Conservation (phyloP, 1,284 basidiomycete genomes). For the Porogramme epimiltina region DNA sequence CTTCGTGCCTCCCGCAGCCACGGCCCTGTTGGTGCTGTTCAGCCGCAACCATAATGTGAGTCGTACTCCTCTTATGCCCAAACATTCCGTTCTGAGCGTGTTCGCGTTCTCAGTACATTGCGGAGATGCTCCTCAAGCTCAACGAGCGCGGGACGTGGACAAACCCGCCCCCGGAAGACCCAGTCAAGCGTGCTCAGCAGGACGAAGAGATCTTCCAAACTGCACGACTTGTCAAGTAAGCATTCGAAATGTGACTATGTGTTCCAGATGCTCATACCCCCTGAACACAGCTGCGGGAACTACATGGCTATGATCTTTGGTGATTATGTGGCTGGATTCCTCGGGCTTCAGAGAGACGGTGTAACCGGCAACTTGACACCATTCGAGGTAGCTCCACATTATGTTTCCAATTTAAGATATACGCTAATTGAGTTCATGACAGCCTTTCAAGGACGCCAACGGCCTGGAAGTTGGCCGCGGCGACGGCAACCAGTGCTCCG, state of each 20-base stretch:
- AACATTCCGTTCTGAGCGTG: slow-evolving; percentile 3
- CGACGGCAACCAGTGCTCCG: slow-evolving; percentile 69
- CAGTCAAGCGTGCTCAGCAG: slow-evolving; percentile 42
- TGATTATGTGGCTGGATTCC: slow-evolving; percentile 75
- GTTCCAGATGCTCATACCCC: neutral
- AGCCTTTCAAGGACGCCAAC: slow-evolving; percentile 48
- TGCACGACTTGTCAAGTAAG: slow-evolving; percentile 75
- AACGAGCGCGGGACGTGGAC: slow-evolving; percentile 60
- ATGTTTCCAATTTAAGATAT: neutral
- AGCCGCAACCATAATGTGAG: slow-evolving; percentile 76
- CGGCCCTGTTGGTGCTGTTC: slow-evolving; percentile 71
- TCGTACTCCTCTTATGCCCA: neutral
- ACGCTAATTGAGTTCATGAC: neutral
- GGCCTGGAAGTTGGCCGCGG: slow-evolving; percentile 61
- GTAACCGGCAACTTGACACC: slow-evolving; percentile 64
- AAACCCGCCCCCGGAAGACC: slow-evolving; percentile 33
- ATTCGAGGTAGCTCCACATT: slow-evolving; percentile 45
- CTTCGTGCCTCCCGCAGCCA: slow-evolving; percentile 73
- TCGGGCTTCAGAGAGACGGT: slow-evolving; percentile 65
- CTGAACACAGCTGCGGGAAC: slow-evolving; percentile 26
- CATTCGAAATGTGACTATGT: slow-evolving; percentile 26
- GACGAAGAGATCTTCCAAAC: slow-evolving; percentile 80
- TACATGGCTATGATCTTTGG: slow-evolving; percentile 73
- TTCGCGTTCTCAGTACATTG: slow-evolving; percentile 55
- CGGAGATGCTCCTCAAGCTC: slow-evolving; percentile 66